Percentiles rank a stretch among this genome's conserved stretches.
Evolutionary conservation across 1,139 yeast species (phyloP).

Genomic region (Suhomyces bokatorum): DNA sequence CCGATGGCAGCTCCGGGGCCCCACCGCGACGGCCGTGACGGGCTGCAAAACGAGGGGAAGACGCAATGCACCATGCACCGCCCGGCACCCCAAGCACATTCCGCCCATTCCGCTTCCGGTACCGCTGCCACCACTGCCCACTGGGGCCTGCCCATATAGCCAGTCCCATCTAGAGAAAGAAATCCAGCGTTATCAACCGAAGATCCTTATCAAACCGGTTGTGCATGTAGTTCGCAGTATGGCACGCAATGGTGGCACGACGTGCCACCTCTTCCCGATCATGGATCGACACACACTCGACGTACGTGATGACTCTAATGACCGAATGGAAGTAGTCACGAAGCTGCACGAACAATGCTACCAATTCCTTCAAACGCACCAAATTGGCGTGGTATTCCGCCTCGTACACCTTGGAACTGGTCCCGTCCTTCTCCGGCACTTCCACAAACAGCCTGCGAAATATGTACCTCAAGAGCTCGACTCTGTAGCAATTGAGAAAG

Average conservation of each 20-base stretch:
- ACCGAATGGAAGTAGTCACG: constrained; percentile 12
- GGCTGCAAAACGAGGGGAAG: neutral
- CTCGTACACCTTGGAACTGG: constrained; percentile 4
- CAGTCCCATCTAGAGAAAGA: constrained; percentile 9
- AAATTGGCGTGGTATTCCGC: constrained; percentile 4
- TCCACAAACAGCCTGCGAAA: constrained; percentile 8
- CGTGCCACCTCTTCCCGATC: constrained; percentile 17
- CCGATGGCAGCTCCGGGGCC: neutral
- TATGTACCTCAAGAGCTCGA: constrained; percentile 12
- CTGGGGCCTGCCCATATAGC: neutral
- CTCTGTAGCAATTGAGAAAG: constrained; percentile 16
- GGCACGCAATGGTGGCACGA: constrained; percentile 16
- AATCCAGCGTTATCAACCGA: constrained; percentile 16
- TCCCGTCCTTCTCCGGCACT: neutral
- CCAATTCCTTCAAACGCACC: constrained; percentile 10
- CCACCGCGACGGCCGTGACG: neutral
- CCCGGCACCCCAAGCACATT: neutral
- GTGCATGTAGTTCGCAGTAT: constrained; percentile 15
- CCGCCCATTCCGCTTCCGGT: neutral
- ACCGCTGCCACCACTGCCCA: neutral
- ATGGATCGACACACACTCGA: constrained; percentile 6
- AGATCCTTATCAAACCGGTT: constrained; percentile 15
- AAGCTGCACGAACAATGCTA: constrained; percentile 11
- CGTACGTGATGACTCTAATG: constrained; percentile 10
- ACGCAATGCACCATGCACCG: neutral